Conservation (phyloP, 1,284 basidiomycete genomes). For the Apiotrichum mycotoxinovorans region DNA sequence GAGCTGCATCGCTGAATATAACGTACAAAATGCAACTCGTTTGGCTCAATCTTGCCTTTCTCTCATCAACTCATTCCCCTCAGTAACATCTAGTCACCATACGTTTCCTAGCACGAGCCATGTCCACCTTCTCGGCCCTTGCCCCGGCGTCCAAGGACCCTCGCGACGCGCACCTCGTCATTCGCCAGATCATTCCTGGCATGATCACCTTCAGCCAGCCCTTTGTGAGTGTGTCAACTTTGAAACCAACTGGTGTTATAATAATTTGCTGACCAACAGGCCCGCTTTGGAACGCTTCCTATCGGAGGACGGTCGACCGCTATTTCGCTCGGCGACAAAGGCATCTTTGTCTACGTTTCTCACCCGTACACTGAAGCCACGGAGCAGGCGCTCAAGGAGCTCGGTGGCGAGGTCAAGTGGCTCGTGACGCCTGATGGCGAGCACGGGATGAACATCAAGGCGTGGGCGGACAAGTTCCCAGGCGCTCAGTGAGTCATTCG, state of each 20-base stretch:
- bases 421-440: conserved; percentile 54
- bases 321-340: conserved; percentile 63
- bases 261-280: too few relatives aligned
- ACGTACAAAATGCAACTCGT: too few relatives aligned
- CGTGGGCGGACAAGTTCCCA: conserved; percentile 61
- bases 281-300: conserved; percentile 64
- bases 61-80: not conserved
- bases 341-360: conserved; percentile 81
- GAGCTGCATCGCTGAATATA: too few relatives aligned
- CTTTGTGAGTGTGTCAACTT: conserved; percentile 36
- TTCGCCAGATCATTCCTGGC: conserved; percentile 43
- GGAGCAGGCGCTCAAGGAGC: conserved; percentile 63
- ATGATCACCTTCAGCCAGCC: conserved; percentile 50
- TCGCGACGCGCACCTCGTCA: conserved; percentile 38
- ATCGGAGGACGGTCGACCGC: conserved; percentile 81
- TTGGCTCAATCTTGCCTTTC: too few relatives aligned
- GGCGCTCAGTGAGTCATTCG: conserved; percentile 57
- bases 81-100: not conserved
- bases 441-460: conserved; percentile 52
- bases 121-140: conserved; percentile 11
- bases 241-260: not conserved
- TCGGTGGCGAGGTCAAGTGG: conserved; percentile 70
- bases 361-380: conserved; percentile 73
- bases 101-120: not conserved
- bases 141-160: conserved; percentile 27